Base-by-base conservation (phyloP, 2,329 filamentous ascomycete genomes). In the Nothopassalora personata region DNA sequence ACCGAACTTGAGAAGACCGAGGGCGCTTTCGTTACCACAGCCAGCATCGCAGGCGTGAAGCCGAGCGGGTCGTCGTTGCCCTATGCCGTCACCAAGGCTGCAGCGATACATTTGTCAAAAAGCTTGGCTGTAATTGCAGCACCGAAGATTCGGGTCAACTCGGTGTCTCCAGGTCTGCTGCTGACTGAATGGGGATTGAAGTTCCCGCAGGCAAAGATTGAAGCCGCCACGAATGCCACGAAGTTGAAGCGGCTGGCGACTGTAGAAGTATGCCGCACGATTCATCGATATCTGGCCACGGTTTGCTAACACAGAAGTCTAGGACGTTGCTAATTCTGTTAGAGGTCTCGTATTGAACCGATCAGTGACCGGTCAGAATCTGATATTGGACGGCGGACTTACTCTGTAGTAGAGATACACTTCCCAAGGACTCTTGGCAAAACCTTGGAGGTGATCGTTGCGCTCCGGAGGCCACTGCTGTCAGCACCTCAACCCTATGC, bases 1-100 rank as follows among this genome's bases (percentile, higher is more conserved):
- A 71, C 75, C 51, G 72, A 83, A 48, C 76, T 86, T 19, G 84
- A 86, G 4, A 76, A 80, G 60, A 75, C 75, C 0, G 80, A 85
- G 59, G 85, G 85, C 1, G 76, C 77, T 0, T 88, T 89, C 64
- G 80, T 89, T 62, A 84, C 81, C 1, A 87, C 86, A 0, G 84
- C 86, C 0, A 85, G 81, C 48, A 67, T 88, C 27, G 86, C 86
- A 0, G 86, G 86, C 0, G 81, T 89, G 1, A 84, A 80, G 66
- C 80, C 83, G 0, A 83, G 80, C 60, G 86, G 86, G 1, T 87
- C 84, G 62, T 81, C 81, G 2, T 69, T 87, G 57, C 67, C 73
- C 1, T 75, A 75, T 57, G 61, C 72, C 3, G 72, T 75, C 15
- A 74, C 72, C 6, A 74, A 75, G 53, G 70, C 72, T 30, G 73